These are phyloP conservation scores for Maudiozyma saulgeensis DNA, from an alignment of 805 yeast species.

Conservation along the genomic window DNA sequence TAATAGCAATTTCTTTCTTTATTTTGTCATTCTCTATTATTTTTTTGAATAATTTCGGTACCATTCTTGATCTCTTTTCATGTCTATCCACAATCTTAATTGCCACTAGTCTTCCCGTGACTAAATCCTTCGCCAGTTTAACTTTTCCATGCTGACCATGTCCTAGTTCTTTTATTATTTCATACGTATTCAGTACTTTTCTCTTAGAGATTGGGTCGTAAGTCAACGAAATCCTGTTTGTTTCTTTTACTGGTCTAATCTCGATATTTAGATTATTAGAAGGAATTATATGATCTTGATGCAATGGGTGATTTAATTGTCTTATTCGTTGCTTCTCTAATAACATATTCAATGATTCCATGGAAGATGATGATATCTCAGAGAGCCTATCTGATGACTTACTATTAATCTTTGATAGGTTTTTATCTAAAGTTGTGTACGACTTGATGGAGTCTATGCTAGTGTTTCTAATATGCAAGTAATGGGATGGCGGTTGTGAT, in stretches of 20 bases:
- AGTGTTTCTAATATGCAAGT: not conserved
- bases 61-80: slow-evolving; percentile 23
- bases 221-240: slow-evolving; percentile 68
- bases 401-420: not conserved
- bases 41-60: slow-evolving; percentile 10
- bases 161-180: slow-evolving; percentile 79
- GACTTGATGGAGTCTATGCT: slow-evolving; percentile 1
- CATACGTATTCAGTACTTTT: slow-evolving; percentile 81
- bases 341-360: slow-evolving; percentile 28
- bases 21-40: slow-evolving; percentile 63
- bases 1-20: slow-evolving; percentile 82
- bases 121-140: slow-evolving; percentile 72
- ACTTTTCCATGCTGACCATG: slow-evolving; percentile 98
- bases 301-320: slow-evolving; percentile 36
- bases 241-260: slow-evolving; percentile 57
- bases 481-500: not conserved
- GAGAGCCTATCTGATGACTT: slow-evolving; percentile 7
- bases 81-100: slow-evolving; percentile 85
- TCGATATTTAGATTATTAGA: not conserved
- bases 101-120: slow-evolving; percentile 62
- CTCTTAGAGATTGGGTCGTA: slow-evolving; percentile 82
- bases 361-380: slow-evolving; percentile 17
- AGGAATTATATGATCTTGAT: slow-evolving; percentile 24
- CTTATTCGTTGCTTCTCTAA: slow-evolving; percentile 34
- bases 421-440: not conserved